These are phyloP conservation scores for Collybia sordida DNA, from an alignment of 768 basidiomycete species.

Conservation along the genomic window DNA sequence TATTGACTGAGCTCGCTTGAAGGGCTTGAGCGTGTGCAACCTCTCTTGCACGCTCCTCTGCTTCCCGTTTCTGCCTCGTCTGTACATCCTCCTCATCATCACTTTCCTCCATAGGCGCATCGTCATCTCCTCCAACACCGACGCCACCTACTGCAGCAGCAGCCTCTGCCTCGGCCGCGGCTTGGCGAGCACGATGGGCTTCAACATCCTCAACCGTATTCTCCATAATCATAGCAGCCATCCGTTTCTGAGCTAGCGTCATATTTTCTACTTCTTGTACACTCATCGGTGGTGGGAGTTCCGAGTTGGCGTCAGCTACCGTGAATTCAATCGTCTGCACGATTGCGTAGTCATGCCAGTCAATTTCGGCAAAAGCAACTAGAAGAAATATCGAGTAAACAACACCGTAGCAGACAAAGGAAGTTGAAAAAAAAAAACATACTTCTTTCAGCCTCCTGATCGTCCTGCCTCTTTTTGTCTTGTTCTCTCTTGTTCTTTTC, in stretches of 20 bases:
- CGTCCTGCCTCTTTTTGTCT: constrained; percentile 84
- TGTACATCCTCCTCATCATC: constrained; percentile 71
- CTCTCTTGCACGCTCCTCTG: constrained; percentile 69
- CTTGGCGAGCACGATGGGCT: constrained; percentile 76
- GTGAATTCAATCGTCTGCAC: constrained; percentile 99
- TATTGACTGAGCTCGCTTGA: constrained; percentile 73
- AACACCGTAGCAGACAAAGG: constrained; percentile 3
- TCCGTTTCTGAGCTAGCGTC: constrained; percentile 95
- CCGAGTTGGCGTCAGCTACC: constrained; percentile 82
- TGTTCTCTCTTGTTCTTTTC: constrained; percentile 80
- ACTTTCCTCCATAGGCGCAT: constrained; percentile 83
- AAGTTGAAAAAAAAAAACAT: constrained; percentile 34
- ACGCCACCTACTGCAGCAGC: constrained; percentile 74
- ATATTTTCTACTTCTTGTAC: constrained; percentile 94
- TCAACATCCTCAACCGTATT: constrained; percentile 87
- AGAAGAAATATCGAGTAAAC: constrained; percentile 10
- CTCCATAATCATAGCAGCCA: constrained; percentile 99
- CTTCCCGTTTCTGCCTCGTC: constrained; percentile 63
- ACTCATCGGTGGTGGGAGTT: constrained; percentile 96
- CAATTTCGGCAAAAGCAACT: constrained; percentile 96
- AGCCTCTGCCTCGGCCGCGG: constrained; percentile 83
- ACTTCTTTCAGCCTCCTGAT: constrained; percentile 90
- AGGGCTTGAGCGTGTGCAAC: constrained; percentile 77
- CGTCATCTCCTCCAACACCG: constrained; percentile 50
- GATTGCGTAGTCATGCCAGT: constrained; percentile 99